A percentile compares a stretch with the other conserved stretches of the same genome.
These are phyloP conservation scores for Diatrype stigma DNA, from an alignment of 2,329 filamentous ascomycete species.

Conservation along the genomic window DNA sequence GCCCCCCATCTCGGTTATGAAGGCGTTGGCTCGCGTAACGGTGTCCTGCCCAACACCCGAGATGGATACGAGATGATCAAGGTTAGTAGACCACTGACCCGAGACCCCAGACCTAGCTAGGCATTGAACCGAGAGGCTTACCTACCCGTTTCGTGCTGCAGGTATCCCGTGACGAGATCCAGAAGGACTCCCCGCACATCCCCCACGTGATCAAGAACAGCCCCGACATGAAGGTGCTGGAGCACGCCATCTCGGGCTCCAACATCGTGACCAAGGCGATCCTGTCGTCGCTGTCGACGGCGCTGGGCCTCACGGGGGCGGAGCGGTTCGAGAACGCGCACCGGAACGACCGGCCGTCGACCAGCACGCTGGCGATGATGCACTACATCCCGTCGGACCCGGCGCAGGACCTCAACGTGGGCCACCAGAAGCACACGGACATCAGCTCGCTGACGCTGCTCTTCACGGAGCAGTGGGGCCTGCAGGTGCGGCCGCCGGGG, in stretches of 20 bases:
- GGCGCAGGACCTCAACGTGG: constrained; percentile 38
- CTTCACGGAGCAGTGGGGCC: constrained; percentile 53
- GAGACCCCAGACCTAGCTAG: too few species aligned
- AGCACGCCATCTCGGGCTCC: constrained; percentile 45
- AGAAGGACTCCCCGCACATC: constrained; percentile 41
- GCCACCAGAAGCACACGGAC: constrained; percentile 55
- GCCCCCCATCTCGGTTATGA: constrained; percentile 50
- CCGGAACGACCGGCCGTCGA: constrained; percentile 46
- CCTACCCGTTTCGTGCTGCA: constrained; percentile 3
- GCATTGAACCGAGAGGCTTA: too few species aligned
- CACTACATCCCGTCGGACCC: constrained; percentile 47
- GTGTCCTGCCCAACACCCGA: constrained; percentile 42
- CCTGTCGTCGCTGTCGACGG: constrained; percentile 46
- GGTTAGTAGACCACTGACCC: constrained; percentile 16
- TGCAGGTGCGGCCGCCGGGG: constrained; percentile 51
- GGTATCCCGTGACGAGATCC: constrained; percentile 46
- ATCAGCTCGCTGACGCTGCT: constrained; percentile 52
- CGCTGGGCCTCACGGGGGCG: constrained; percentile 39
- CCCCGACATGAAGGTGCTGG: constrained; percentile 42
- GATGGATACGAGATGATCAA: constrained; percentile 53
- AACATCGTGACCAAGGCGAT: constrained; percentile 49
- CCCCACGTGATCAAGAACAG: constrained; percentile 45
- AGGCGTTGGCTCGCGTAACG: constrained; percentile 44
- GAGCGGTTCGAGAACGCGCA: constrained; percentile 47
- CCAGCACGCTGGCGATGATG: constrained; percentile 50